Evolutionary conservation across 1,139 yeast genomes (phyloP).

Genomic region (Kluyveromyces sp.): DNA sequence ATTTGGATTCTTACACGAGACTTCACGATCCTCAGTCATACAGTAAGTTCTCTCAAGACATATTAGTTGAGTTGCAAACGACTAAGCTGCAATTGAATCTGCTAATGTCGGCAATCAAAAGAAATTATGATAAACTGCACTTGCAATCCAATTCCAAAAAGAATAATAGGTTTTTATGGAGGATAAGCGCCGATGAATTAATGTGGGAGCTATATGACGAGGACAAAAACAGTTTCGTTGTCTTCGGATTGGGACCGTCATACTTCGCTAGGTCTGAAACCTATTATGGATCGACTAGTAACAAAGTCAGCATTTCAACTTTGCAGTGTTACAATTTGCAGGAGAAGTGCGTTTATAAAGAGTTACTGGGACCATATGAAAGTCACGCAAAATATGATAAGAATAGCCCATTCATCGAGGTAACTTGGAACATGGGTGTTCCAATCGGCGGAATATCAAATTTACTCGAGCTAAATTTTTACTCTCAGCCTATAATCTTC

Average conservation of each 20-base stretch:
- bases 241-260: conserved; percentile 60
- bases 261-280: conserved; percentile 52
- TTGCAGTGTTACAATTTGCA: conserved; percentile 66
- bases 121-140: conserved; percentile 37
- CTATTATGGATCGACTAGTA: conserved; percentile 54
- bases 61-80: conserved; percentile 54
- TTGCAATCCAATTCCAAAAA: conserved; percentile 35
- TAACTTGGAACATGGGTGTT: conserved; percentile 66
- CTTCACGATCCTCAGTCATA: conserved; percentile 23
- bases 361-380: conserved; percentile 51
- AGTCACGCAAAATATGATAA: conserved; percentile 18
- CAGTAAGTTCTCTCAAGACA: conserved; percentile 32
- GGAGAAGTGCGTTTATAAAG: conserved; percentile 55
- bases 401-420: conserved; percentile 38
- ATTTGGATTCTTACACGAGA: conserved; percentile 28
- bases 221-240: conserved; percentile 54
- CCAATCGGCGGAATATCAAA: conserved; percentile 86
- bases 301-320: conserved; percentile 50
- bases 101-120: conserved; percentile 59
- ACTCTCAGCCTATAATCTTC: conserved; percentile 59
- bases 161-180: conserved; percentile 45
- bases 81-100: conserved; percentile 53
- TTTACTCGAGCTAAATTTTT: conserved; percentile 43
- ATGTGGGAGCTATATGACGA: conserved; percentile 64
- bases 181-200: conserved; percentile 60